These are phyloP conservation scores for Rutstroemia sp. DNA, from an alignment of 2,329 filamentous ascomycete genomes.

Conservation along the genomic window DNA sequence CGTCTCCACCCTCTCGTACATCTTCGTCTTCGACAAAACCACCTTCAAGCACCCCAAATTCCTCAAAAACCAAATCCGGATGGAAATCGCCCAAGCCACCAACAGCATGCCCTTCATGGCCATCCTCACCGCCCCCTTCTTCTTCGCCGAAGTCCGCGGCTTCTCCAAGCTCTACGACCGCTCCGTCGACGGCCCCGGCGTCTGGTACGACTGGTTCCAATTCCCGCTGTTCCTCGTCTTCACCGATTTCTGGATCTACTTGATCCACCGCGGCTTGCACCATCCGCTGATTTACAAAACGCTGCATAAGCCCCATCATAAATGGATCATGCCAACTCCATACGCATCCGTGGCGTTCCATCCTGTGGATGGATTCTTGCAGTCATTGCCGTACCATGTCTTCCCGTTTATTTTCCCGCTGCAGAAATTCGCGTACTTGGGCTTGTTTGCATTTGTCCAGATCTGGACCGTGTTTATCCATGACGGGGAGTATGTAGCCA, in stretches of 20 bases:
- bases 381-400: conserved; percentile 85
- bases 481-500: conserved; percentile 88
- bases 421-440: conserved; percentile 82
- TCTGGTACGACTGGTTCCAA: conserved; percentile 72
- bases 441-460: conserved; percentile 86
- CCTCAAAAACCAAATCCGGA: conserved; percentile 82
- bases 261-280: conserved; percentile 82
- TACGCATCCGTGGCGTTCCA: conserved; percentile 93
- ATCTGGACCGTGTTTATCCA: conserved; percentile 96
- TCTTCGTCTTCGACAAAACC: conserved; percentile 85
- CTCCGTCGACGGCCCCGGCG: conserved; percentile 65
- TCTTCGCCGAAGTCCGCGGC: conserved; percentile 76
- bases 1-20: conserved; percentile 75
- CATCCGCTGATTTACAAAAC: conserved; percentile 75
- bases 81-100: conserved; percentile 79
- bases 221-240: conserved; percentile 84
- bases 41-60: conserved; percentile 88
- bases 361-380: conserved; percentile 82
- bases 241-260: conserved; percentile 87
- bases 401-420: conserved; percentile 91
- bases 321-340: conserved; percentile 98
- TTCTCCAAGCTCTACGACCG: conserved; percentile 82
- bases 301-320: conserved; percentile 96
- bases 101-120: conserved; percentile 75
- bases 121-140: conserved; percentile 70